Conservation (phyloP, 2,329 filamentous ascomycete species). For the Allantophomopsis cytisporea region DNA sequence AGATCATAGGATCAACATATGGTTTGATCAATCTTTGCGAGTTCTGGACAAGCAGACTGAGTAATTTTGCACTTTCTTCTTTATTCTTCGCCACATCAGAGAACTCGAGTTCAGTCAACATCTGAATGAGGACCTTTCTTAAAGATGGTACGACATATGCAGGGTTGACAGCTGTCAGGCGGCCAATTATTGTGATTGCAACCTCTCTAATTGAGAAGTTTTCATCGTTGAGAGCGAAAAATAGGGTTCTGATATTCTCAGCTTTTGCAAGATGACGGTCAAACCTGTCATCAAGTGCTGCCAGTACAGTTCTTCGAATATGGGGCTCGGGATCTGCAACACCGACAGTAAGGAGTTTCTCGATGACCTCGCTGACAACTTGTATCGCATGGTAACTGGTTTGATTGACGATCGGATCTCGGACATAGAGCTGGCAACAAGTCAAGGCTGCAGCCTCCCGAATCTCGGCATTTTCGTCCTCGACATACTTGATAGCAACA, state of each 20-base stretch:
- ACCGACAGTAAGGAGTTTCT: conserved; percentile 87
- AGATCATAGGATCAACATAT: conserved; percentile 93
- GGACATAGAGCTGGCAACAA: conserved; percentile 93
- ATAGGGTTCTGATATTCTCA: conserved; percentile 90
- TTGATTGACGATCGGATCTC: conserved; percentile 95
- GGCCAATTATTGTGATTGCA: conserved; percentile 90
- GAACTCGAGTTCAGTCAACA: conserved; percentile 92
- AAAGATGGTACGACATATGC: conserved; percentile 95
- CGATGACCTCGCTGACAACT: conserved; percentile 94
- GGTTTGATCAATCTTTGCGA: conserved; percentile 88
- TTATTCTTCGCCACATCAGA: conserved; percentile 90
- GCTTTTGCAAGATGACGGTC: conserved; percentile 94
- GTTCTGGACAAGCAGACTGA: conserved; percentile 86
- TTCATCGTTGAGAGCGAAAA: conserved; percentile 92
- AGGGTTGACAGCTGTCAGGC: conserved; percentile 80
- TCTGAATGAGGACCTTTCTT: conserved; percentile 87
- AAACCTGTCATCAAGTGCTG: conserved; percentile 84
- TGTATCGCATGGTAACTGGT: conserved; percentile 94
- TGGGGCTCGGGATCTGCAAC: conserved; percentile 83
- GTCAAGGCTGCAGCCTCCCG: conserved; percentile 90
- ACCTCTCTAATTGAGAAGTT: conserved; percentile 86
- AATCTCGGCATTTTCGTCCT: conserved; percentile 88
- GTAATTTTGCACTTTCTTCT: conserved; percentile 86
- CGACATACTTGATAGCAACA: conserved; percentile 94
- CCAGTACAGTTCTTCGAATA: conserved; percentile 79